Base-by-base conservation (phyloP, 371 early-diverging fungal genomes). In the Lichtheimia ornata region DNA sequence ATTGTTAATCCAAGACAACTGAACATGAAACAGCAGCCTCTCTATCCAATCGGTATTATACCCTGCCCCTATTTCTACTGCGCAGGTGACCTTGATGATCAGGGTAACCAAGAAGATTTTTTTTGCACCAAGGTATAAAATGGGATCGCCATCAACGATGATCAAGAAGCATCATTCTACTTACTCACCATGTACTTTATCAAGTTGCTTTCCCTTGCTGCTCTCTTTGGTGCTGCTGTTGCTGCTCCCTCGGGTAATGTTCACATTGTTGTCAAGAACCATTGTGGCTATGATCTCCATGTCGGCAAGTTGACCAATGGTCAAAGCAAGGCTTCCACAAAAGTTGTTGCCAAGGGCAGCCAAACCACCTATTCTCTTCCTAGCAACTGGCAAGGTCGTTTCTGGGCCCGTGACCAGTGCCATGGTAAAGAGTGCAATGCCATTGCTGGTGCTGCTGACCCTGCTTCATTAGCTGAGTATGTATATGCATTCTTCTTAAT, bases 401-500 rank as follows among this genome's bases (percentile, higher is more conserved):
- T 73, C 49, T 77, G 70, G 70, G 74, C 66, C 13, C 61, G 74
- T 41, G 45, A 61, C 18, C 50, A 58, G 11, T 73, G 77, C 17
- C 28, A 47, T 13, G 56, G 63, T n/a, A 44, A 60, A 20, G 64
- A 50, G 1, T 76, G 77, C 50, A 61, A 54, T 28, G 7, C 55
- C 0, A 53, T 61, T 18, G 67, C 72, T 7, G 73, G 73, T 30
- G 54, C 66, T 22, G 66, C 63, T 20, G 64, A 52, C 6, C 76
- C 76, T 44, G 67, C 75, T 17, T 69, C 72, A 3, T 58, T 74
- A 22, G 71, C 70, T 13, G 72, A 74, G 50, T 35, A 35, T 35
- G 35, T 35, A 35, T 35, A 35, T 35, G 35, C 9, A 35, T 35
- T 28, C 35, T 35, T 35, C 9, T 11, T 35, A 22, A 22, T 22